These are phyloP conservation scores for Plasmodium vivax DNA, from an alignment of 169 alveolate genomes.

Conservation along the genomic window DNA sequence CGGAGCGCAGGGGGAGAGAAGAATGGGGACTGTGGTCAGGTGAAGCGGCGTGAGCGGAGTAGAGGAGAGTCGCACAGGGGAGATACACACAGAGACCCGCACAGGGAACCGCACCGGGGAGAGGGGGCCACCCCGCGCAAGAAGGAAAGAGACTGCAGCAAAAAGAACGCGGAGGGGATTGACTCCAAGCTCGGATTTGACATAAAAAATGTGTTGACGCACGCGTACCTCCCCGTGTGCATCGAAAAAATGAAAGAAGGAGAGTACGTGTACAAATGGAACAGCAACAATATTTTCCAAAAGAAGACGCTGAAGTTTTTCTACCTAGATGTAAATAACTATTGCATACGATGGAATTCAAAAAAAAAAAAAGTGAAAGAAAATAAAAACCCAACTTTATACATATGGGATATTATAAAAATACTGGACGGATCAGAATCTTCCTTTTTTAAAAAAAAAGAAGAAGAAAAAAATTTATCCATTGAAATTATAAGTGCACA, in stretches of 20 bases:
- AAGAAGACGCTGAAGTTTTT: constrained; percentile 65
- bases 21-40: constrained; percentile 1
- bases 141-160: not conserved
- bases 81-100: not conserved
- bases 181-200: constrained; percentile 62
- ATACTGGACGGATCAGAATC: constrained; percentile 75
- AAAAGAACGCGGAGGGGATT: constrained; percentile 7
- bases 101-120: not conserved
- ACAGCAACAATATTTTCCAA: constrained; percentile 70
- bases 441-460: constrained; percentile 73
- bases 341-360: constrained; percentile 76
- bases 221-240: constrained; percentile 73
- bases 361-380: constrained; percentile 66
- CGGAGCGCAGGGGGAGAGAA: not conserved
- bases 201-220: constrained; percentile 62
- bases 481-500: constrained; percentile 68
- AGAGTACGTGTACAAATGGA: constrained; percentile 75
- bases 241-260: constrained; percentile 77
- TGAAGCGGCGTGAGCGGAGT: not conserved
- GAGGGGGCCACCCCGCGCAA: not conserved
- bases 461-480: constrained; percentile 71
- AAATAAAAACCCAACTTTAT: constrained; percentile 63
- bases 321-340: constrained; percentile 72
- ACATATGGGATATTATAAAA: constrained; percentile 73
- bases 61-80: not conserved